Conservation (phyloP, 2,329 filamentous ascomycete genomes). For the Plenodomus biglobosus region DNA sequence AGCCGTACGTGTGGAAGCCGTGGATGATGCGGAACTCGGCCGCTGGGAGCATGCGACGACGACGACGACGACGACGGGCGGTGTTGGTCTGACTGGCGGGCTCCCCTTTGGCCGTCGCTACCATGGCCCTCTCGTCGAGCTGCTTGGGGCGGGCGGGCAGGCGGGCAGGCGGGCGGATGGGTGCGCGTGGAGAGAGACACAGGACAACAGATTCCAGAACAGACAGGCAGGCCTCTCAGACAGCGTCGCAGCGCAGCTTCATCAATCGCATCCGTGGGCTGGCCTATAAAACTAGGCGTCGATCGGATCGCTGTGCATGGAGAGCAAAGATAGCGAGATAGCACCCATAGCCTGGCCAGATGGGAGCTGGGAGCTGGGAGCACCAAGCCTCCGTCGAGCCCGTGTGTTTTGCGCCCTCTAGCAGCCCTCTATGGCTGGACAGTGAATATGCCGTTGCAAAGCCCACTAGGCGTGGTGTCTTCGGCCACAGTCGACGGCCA, state of each 20-base stretch:
- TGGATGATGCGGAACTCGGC: slow-evolving; percentile 46
- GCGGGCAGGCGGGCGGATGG: too few species aligned
- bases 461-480: slow-evolving; percentile 26
- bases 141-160: too few species aligned
- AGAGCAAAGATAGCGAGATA: slow-evolving; percentile 39
- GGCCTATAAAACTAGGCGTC: slow-evolving; percentile 33
- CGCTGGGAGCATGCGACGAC: slow-evolving; percentile 45
- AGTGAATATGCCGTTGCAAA: slow-evolving; percentile 42
- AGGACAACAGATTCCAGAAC: too few species aligned
- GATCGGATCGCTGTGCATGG: slow-evolving; percentile 35
- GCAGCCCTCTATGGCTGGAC: slow-evolving; percentile 44
- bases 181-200: slow-evolving; percentile 28
- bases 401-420: slow-evolving; percentile 33
- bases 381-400: slow-evolving; percentile 38
- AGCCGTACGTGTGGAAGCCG: slow-evolving; percentile 48
- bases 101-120: slow-evolving; percentile 29
- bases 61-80: slow-evolving; percentile 46
- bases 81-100: slow-evolving; percentile 40
- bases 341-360: slow-evolving; percentile 34
- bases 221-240: slow-evolving; percentile 29
- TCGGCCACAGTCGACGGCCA: slow-evolving; percentile 22
- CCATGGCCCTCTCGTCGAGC: slow-evolving; percentile 43
- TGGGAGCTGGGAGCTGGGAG: slow-evolving; percentile 34
- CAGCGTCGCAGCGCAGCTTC: slow-evolving; percentile 21
- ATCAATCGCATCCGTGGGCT: slow-evolving; percentile 23